Base-by-base conservation (phyloP, 2,329 filamentous ascomycete species). In the Aureobasidium zeae region DNA sequence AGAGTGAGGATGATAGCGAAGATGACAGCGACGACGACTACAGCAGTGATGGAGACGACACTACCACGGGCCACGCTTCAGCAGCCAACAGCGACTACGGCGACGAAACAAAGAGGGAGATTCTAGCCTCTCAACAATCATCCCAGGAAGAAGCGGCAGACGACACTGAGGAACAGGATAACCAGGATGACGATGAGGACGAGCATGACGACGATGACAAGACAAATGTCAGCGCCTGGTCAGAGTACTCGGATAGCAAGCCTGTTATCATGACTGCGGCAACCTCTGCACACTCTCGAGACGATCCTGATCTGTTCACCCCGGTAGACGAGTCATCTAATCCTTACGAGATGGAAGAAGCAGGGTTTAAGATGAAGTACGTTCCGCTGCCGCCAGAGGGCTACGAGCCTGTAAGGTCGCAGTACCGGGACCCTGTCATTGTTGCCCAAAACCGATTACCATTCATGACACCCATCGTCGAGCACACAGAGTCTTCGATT, bases 391-490 rank as follows among this genome's bases (percentile, higher is more conserved):
- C 83, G 1, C 87, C 87, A 0, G 86, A 94, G 57, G 86, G 93
- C 61, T 94, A 87, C 60, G 79, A 88, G 52, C 82, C 86, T 13
- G 48, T 51, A 12, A 82, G 75, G 45, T 75, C 81, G 35, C 83
- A 85, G 47, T 94, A 83, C 71, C 80, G 87, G 57, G 84, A 94
- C 62, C 77, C 86, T 57, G 74, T 68, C 25, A 75, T 87, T 60
- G 73, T 81, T 62, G 86, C 87, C 48, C 93, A 95, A 57, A 94
- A 88, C 63, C 81, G 88, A 44, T 71, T 96, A 8, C 91, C 89
- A 3, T 98, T 96, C 61, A 96, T 98, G 91, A 98, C 91, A 0
- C 91, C 91, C 1, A 98, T 98, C 52, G 89, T 91, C 1, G 91
- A 98, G 63, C 81, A 86, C 55, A 98, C 91, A 0, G 91, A 98